These are phyloP conservation scores for Colletotrichum gigasporum DNA, from an alignment of 2,329 filamentous ascomycete species.

Conservation along the genomic window DNA sequence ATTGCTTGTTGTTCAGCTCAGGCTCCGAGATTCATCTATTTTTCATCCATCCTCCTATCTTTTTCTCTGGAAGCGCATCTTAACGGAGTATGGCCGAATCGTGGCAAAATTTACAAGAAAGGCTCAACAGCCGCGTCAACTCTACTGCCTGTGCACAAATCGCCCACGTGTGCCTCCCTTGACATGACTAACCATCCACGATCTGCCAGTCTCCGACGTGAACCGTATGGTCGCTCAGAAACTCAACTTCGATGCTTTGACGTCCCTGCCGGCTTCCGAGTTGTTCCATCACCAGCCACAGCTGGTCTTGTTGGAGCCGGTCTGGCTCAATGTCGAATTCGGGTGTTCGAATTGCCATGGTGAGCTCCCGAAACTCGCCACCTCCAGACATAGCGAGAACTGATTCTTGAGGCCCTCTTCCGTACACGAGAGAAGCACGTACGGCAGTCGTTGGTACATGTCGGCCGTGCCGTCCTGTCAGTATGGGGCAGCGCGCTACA, in stretches of 20 bases:
- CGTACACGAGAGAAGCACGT: conserved; percentile 77
- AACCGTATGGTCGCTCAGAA: conserved; percentile 60
- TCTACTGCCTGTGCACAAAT: background rate
- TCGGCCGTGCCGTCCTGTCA: conserved; percentile 18
- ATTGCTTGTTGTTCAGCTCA: background rate
- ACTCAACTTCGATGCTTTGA: conserved; percentile 60
- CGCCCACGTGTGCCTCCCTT: background rate
- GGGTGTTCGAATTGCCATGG: conserved; percentile 72
- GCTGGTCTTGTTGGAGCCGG: conserved; percentile 61
- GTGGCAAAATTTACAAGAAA: background rate
- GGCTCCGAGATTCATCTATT: background rate
- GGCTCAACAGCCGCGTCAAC: background rate
- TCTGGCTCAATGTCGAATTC: conserved; percentile 80
- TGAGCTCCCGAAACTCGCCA: conserved; percentile 79
- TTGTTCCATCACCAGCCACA: conserved; percentile 86
- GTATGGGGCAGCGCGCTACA: conserved; percentile 47
- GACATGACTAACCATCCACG: conserved; percentile 10
- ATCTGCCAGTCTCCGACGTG: conserved; percentile 54
- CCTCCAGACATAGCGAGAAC: conserved; percentile 73
- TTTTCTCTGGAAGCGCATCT: conserved; percentile 5
- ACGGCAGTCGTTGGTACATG: conserved; percentile 54
- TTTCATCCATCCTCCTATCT: background rate
- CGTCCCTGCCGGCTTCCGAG: conserved; percentile 64
- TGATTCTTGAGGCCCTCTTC: conserved; percentile 73
- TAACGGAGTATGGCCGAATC: conserved; percentile 1